phyloP scores from a whole-genome alignment of 2,329 filamentous ascomycete genomes.

The Calonectria hawksworthii region DNA sequence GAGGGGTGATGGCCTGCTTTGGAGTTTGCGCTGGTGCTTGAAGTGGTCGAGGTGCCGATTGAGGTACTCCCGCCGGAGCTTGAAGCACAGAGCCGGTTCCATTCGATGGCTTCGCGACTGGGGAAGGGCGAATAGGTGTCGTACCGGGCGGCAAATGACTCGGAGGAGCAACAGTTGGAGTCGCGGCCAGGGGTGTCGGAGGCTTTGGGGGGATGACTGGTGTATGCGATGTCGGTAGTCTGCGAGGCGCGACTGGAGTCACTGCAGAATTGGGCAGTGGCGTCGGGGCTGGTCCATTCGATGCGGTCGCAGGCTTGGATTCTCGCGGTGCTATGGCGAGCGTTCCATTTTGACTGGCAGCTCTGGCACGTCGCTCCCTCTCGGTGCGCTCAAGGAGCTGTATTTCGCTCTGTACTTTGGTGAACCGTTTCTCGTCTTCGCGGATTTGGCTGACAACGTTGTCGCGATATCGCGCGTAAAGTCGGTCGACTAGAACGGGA shows the following conservation, averaged over 20 bases:
- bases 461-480: constrained; percentile 83
- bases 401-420: constrained; percentile 76
- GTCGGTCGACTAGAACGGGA: constrained; percentile 77
- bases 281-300: constrained; percentile 42
- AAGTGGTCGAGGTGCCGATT: constrained; percentile 48
- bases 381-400: constrained; percentile 71
- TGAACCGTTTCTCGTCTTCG: constrained; percentile 79
- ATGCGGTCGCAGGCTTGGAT: constrained; percentile 41
- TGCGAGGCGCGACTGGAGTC: constrained; percentile 43
- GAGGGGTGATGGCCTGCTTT: constrained; percentile 51
- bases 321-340: constrained; percentile 52
- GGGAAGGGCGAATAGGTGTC: constrained; percentile 46
- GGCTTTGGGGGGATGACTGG: constrained; percentile 54
- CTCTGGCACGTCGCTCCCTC: constrained; percentile 53
- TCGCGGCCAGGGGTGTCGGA: constrained; percentile 36
- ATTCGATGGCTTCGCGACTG: constrained; percentile 49
- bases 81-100: constrained; percentile 53
- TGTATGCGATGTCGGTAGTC: constrained; percentile 49
- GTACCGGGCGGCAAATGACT: constrained; percentile 47
- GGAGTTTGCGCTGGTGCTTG: constrained; percentile 50
- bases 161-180: constrained; percentile 46
- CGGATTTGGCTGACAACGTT: constrained; percentile 78
- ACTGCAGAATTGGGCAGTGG: constrained; percentile 33
- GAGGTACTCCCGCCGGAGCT: constrained; percentile 51
- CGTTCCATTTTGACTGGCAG: constrained; percentile 52